Conservation (phyloP, 257 asterid genomes). For the Haberlea rhodopensis region DNA sequence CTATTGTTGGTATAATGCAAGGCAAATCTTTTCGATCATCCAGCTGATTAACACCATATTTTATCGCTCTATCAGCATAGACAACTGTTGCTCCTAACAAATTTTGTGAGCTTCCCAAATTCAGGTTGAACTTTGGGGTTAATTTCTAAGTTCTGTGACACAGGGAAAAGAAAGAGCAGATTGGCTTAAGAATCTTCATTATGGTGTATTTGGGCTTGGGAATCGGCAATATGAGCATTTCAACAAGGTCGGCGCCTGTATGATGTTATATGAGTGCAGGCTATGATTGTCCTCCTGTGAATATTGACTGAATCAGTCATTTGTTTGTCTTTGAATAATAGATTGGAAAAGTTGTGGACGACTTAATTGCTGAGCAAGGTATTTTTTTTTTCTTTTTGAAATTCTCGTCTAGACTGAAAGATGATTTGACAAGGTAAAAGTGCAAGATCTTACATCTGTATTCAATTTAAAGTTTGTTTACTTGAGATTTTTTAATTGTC, state of each 20-base stretch:
- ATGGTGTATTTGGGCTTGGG: slow-evolving; percentile 95
- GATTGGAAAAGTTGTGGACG: slow-evolving; percentile 86
- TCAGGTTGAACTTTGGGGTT: slow-evolving; percentile 16
- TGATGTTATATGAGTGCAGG: slow-evolving; percentile 9
- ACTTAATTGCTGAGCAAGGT: slow-evolving; percentile 71
- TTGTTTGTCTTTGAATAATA: slow-evolving; percentile 31
- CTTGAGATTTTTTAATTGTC: not conserved
- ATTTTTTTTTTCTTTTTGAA: slow-evolving; percentile 19
- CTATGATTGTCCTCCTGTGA: not conserved
- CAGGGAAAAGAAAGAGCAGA: slow-evolving; percentile 85
- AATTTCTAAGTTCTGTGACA: slow-evolving; percentile 23
- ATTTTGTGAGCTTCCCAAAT: not conserved
- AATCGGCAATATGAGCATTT: slow-evolving; percentile 96
- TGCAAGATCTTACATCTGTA: slow-evolving; percentile 16
- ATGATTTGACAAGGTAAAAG: not conserved
- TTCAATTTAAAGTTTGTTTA: not conserved
- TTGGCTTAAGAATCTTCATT: slow-evolving; percentile 73
- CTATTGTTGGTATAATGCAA: too few species aligned
- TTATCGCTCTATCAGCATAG: not conserved
- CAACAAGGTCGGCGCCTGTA: slow-evolving; percentile 62
- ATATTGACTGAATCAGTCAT: not conserved
- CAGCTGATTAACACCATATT: not conserved
- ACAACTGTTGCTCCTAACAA: not conserved
- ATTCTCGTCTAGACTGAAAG: slow-evolving; percentile 4
- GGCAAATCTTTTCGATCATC: too few species aligned